Percentiles rank a stretch among this genome's conserved stretches.
These are phyloP conservation scores for Boletus huronensis DNA, from an alignment of 768 basidiomycete genomes.

Conservation along the genomic window DNA sequence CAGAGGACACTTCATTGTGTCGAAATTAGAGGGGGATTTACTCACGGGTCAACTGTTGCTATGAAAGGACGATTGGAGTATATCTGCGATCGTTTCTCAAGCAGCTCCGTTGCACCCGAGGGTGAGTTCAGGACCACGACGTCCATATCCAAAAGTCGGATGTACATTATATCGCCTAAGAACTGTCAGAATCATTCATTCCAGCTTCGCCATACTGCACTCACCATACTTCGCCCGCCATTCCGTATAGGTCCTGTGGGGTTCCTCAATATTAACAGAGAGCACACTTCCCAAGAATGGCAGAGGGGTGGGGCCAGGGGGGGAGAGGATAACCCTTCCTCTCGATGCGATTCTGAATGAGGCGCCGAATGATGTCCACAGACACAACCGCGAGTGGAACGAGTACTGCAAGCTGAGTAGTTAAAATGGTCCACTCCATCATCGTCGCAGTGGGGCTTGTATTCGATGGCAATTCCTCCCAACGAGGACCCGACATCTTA, in stretches of 20 bases:
- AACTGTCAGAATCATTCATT: not conserved
- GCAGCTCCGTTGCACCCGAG: conserved; percentile 41
- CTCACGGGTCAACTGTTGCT: conserved; percentile 17
- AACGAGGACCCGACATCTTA: not conserved
- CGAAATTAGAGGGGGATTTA: not conserved
- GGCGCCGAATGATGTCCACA: not conserved
- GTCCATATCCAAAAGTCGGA: conserved; percentile 43
- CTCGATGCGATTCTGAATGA: conserved; percentile 7
- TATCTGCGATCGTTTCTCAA: conserved; percentile 44
- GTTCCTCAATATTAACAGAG: conserved; percentile 13
- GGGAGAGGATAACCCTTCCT: conserved; percentile 16
- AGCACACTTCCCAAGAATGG: conserved; percentile 20
- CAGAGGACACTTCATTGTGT: not conserved
- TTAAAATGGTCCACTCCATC: conserved; percentile 10
- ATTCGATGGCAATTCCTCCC: not conserved
- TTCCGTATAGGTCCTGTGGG: conserved; percentile 16
- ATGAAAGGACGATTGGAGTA: conserved; percentile 50
- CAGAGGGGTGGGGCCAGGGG: conserved; percentile 19
- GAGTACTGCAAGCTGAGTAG: conserved; percentile 3
- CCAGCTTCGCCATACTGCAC: not conserved
- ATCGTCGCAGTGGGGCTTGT: not conserved
- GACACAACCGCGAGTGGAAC: not conserved
- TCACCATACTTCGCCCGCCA: conserved; percentile 20
- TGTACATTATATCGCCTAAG: conserved; percentile 45
- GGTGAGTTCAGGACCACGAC: conserved; percentile 45